Conservation (phyloP, 306 rosid genomes). For the Luffa acutangula region DNA sequence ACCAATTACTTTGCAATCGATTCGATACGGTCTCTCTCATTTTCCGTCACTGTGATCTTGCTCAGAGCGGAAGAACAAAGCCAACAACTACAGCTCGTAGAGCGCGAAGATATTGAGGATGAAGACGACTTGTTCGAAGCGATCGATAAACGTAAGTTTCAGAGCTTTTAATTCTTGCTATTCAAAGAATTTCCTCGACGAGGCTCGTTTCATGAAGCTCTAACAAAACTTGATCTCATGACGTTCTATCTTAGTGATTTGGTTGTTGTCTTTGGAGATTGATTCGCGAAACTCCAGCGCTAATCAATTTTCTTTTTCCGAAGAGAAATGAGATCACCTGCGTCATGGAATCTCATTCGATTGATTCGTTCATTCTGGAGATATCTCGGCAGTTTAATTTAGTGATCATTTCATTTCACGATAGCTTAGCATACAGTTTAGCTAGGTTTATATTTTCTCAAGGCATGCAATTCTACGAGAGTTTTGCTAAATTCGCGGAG, state of each 20-base stretch:
- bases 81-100: slow-evolving; percentile 88
- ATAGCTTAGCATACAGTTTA: background rate
- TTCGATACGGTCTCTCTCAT: background rate
- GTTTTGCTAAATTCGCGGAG: background rate
- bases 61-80: slow-evolving; percentile 70
- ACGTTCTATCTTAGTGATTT: background rate
- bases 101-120: slow-evolving; percentile 75
- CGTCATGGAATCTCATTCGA: background rate
- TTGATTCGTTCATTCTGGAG: background rate
- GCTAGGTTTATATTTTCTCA: background rate
- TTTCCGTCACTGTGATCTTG: slow-evolving; percentile 2
- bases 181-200: background rate
- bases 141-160: slow-evolving; percentile 65
- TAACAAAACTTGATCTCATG: background rate
- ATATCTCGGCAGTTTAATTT: background rate
- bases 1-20: background rate
- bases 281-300: background rate
- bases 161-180: background rate
- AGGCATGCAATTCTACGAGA: background rate
- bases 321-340: background rate
- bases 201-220: background rate
- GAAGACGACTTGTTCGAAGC: slow-evolving; percentile 93
- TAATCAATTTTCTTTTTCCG: background rate
- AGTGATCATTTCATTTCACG: background rate
- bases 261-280: background rate